These are phyloP conservation scores for Xylaria sp. DNA, from an alignment of 495 filamentous ascomycete genomes.

Conservation along the genomic window DNA sequence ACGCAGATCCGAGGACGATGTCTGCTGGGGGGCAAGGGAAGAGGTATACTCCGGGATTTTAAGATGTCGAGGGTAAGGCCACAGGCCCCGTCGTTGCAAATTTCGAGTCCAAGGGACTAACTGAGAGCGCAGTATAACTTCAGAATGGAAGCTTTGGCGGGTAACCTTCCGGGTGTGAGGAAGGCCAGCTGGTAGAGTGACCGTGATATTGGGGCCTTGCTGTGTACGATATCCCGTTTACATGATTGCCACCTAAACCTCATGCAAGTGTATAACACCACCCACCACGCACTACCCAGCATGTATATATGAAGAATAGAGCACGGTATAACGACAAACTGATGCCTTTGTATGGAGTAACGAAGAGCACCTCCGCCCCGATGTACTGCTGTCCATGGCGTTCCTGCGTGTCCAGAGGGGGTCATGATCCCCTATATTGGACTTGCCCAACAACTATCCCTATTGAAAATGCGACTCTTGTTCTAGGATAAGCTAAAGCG, in stretches of 20 bases:
- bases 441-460: not conserved
- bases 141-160: conserved; percentile 84
- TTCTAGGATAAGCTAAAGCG: not conserved
- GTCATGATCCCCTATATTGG: not conserved
- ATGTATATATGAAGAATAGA: conserved; percentile 14
- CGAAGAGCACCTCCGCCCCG: not conserved
- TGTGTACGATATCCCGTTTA: conserved; percentile 26
- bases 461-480: not conserved
- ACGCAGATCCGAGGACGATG: conserved; percentile 96
- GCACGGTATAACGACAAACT: not conserved
- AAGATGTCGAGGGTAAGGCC: conserved; percentile 83
- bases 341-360: not conserved
- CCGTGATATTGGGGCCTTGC: conserved; percentile 3
- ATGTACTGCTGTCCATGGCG: not conserved
- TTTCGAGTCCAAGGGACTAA: conserved; percentile 27
- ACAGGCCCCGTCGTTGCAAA: not conserved
- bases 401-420: not conserved
- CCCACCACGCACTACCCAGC: not conserved
- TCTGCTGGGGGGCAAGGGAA: conserved; percentile 82
- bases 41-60: conserved; percentile 89
- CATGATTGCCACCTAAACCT: not conserved
- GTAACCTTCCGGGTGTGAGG: conserved; percentile 88
- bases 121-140: conserved; percentile 77
- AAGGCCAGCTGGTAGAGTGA: conserved; percentile 90
- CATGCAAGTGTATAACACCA: conserved; percentile 17